phyloP scores from a whole-genome alignment of 1,284 basidiomycete species.

The Rhodofomes roseus region DNA sequence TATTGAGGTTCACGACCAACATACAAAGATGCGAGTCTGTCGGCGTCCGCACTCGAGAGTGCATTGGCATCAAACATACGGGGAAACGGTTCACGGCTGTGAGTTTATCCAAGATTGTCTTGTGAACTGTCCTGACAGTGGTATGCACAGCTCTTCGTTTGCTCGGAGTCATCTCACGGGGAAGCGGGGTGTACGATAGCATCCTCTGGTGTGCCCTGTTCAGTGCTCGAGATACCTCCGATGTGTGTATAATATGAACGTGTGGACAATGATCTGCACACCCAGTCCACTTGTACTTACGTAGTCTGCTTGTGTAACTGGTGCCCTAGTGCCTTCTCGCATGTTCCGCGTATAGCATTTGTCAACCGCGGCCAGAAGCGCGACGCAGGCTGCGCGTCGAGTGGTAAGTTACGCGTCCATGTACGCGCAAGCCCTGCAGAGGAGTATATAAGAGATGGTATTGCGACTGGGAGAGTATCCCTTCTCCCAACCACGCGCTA shows the following conservation, averaged over 20 bases:
- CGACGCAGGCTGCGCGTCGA: not conserved
- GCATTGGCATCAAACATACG: constrained; percentile 62
- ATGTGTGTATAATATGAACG: not conserved
- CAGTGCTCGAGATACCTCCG: not conserved
- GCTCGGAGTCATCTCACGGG: constrained; percentile 16
- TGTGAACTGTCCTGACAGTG: not conserved
- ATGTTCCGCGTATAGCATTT: not conserved
- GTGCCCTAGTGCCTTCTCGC: not conserved
- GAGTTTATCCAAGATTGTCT: constrained; percentile 4
- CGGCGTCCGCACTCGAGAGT: constrained; percentile 70
- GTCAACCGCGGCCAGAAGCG: not conserved
- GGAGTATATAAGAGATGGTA: not conserved
- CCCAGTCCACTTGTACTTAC: not conserved
- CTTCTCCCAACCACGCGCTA: not conserved
- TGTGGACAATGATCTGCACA: not conserved
- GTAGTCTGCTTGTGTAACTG: not conserved
- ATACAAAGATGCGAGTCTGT: constrained; percentile 59
- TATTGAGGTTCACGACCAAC: not conserved
- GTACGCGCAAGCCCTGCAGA: not conserved
- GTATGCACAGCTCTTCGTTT: constrained; percentile 15
- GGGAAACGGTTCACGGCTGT: constrained; percentile 18
- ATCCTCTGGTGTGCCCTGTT: too few species aligned
- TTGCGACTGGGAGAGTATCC: not conserved
- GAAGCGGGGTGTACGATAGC: constrained; percentile 12
- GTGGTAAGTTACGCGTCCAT: constrained; percentile 2